These are phyloP conservation scores for Chrysanthemum lavandulifolium DNA, from an alignment of 129 eudicot species.

Conservation along the genomic window DNA sequence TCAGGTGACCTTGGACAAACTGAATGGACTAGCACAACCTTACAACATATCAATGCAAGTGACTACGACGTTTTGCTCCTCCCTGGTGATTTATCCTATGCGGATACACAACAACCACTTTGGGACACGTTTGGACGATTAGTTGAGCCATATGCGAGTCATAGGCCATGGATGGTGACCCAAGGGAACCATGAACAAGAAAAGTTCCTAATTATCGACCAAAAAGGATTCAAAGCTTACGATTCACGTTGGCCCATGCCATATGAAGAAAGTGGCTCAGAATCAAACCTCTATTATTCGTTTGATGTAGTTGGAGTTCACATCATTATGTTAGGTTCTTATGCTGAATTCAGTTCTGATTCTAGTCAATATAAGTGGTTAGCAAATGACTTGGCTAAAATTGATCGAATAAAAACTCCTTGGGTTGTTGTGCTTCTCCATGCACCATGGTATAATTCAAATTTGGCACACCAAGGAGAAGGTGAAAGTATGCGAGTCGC, in stretches of 20 bases:
- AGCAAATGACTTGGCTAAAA: slow-evolving; percentile 47
- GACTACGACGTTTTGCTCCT: slow-evolving; percentile 67
- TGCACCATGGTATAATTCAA: slow-evolving; percentile 86
- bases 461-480: slow-evolving; percentile 77
- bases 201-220: slow-evolving; percentile 49
- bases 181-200: slow-evolving; percentile 89
- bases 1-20: slow-evolving; percentile 91
- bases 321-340: slow-evolving; percentile 74
- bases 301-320: slow-evolving; percentile 67
- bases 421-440: slow-evolving; percentile 67
- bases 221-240: slow-evolving; percentile 61
- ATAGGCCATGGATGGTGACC: slow-evolving; percentile 92
- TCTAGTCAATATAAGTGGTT: slow-evolving; percentile 83
- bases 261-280: slow-evolving; percentile 56
- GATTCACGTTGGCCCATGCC: slow-evolving; percentile 89
- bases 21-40: slow-evolving; percentile 77
- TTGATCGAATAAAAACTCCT: slow-evolving; percentile 57
- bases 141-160: slow-evolving; percentile 80
- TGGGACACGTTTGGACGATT: slow-evolving; percentile 91
- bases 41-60: slow-evolving; percentile 50
- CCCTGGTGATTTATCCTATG: slow-evolving; percentile 88
- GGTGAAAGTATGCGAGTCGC: slow-evolving; percentile 82
- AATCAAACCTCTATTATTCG: slow-evolving; percentile 70
- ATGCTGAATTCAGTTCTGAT: slow-evolving; percentile 41
- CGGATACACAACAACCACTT: slow-evolving; percentile 68